Evolutionary conservation across 2,329 filamentous ascomycete genomes (phyloP), one percentile per base, ranked within the genome.

Genomic region (Colletotrichum paranaense): DNA sequence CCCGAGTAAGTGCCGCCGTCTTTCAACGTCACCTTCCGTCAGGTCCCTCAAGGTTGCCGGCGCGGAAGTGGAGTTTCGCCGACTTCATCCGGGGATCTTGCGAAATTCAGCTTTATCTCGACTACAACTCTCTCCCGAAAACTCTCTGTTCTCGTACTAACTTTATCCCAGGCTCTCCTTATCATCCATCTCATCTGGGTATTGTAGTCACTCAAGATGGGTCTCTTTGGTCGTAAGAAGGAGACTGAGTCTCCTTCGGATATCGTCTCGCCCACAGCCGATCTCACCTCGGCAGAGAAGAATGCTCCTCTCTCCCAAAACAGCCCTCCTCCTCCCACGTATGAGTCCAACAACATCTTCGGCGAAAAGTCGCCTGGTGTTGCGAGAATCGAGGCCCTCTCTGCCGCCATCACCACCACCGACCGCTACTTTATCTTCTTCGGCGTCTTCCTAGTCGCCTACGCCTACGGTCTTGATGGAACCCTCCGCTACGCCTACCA

Each of bases 401-500:
- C 87, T 7, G 80, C 84, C 9, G 85, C 88, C 74, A 85, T 92
- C 49, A 89, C 87, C 22, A 74, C 81, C 4, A 72, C 76, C 16
- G 89, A 92, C 78, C 88, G 89, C 35, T 75, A 89, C 72, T 84
- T 86, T 74, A 86, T 93, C 78, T 92, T 92, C 80, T 77, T 88
- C 11, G 85, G 90, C 28, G 84, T 92, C 75, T 92, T 93, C 78
- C 79, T 93, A 38, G 82, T 92, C 66, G 88, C 90, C 12, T 93
- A 92, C 79, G 89, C 87, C 42, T 93, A 92, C 78, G 88, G 89
- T 2, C 84, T 92, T 26, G 90, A 92, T 75, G 88, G 88, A 28
- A 88, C 84, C 1, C 83, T 92, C 56, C 86, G 90, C 16, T 87
- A 85, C 74, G 84, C 86, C 7, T 90, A 88, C 79, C 89, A 90